Evolutionary conservation across 371 early-diverging fungal species (phyloP).

Genomic region (Gilbertella persicaria): DNA sequence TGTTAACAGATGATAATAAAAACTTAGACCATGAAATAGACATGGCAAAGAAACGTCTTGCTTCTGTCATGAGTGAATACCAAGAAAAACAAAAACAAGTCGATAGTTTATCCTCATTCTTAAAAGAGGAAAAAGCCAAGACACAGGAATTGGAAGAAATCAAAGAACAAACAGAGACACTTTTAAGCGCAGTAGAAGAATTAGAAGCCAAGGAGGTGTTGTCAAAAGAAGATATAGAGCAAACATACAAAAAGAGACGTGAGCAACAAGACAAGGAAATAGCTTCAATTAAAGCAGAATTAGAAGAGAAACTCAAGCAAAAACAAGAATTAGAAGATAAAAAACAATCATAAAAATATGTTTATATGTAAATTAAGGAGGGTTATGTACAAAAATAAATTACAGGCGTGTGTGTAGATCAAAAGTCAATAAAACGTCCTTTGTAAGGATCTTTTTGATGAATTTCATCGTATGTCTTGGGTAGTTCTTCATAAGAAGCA

Average conservation of each 20-base stretch:
- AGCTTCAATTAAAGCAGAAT: neutral
- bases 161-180: neutral
- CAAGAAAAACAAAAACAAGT: neutral
- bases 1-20: neutral
- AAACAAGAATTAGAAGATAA: neutral
- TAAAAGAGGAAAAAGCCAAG: neutral
- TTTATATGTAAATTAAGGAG: too few relatives aligned
- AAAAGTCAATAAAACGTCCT: slow-evolving; percentile 28
- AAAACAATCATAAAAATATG: too few relatives aligned
- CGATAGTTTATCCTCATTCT: neutral
- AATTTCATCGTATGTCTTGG: slow-evolving; percentile 47
- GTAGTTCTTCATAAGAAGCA: slow-evolving; percentile 84
- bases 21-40: neutral
- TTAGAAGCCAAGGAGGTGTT: neutral
- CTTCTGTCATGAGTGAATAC: neutral
- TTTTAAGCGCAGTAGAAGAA: neutral
- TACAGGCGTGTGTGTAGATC: too few relatives aligned
- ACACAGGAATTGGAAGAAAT: neutral
- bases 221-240: neutral
- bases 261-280: neutral
- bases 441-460: slow-evolving; percentile 24
- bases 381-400: too few relatives aligned
- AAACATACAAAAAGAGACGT: neutral
- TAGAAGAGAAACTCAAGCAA: neutral
- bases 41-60: neutral